Evolutionary conservation across 2,329 filamentous ascomycete species (phyloP), one percentile per base, ranked within the genome.

Genomic region (Trichoderma sp.): DNA sequence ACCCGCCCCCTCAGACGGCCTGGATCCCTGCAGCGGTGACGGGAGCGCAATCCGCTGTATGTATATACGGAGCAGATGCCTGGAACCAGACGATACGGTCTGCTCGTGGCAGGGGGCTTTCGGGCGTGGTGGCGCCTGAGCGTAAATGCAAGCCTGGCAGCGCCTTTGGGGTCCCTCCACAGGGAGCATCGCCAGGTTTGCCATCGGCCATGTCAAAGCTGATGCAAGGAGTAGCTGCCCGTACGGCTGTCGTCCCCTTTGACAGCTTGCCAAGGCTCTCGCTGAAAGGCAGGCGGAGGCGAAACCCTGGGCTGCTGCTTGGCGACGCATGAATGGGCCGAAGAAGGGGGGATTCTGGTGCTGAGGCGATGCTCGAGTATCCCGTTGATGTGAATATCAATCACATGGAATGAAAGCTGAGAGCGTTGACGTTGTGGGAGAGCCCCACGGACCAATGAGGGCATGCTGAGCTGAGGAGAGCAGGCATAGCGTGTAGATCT

Each of bases 11-110:
- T 51, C 41, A 63, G 39, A 48, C 59, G 41, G 34, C 59, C 50
- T 34, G 41, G 59, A 63, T 63, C 59, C 59, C 59, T 63, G 59
- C 26, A 63, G 50, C 41, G 28, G 50, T 30, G 43, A 39, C 59
- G 50, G 59, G 50, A 63, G 21, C 14, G 26, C 28, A 17, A 47
- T n/a, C 50, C 26, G 59, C 41, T 34, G 55, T 30, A 34, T 19
- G 21, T 12, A 47, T 9, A 7, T 21, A 21, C 52, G 5, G 17
- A 45, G 58, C 47, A 44, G 28, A 44, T 50, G 39, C 34, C 34
- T 54, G 48, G 26, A 54, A 21, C 51, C n/a, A 34, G 17, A 24
- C 10, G 58, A 26, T 62, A 30, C 48, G 41, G 59, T 55, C 59
- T 14, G 12, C 34, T 39, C 47, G 24, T 9, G 9, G 30, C 9